Percentiles rank a stretch among this genome's conserved stretches.
Conservation (phyloP, 2,329 filamentous ascomycete genomes). For the Decorospora gaudefroyi region DNA sequence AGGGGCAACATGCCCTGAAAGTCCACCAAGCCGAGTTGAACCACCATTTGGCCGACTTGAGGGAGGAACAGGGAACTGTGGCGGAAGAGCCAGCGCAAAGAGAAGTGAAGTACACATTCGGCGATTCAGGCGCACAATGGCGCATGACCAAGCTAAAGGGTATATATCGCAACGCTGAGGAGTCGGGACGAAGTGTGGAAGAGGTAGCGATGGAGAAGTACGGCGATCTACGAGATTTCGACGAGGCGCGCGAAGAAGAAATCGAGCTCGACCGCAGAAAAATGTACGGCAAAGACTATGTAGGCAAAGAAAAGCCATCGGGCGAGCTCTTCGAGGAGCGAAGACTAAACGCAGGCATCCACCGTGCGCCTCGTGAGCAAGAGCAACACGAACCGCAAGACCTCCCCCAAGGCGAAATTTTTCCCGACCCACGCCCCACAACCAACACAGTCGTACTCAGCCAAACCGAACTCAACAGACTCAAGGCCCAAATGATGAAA, state of each 20-base stretch:
- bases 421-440: conserved; percentile 60
- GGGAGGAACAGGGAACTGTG: conserved; percentile 20
- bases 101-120: conserved; percentile 80
- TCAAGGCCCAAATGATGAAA: conserved; percentile 95
- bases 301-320: conserved; percentile 81
- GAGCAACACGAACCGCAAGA: conserved; percentile 37
- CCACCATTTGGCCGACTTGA: conserved; percentile 65
- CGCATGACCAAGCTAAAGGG: conserved; percentile 92
- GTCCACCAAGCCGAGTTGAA: conserved; percentile 85
- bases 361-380: conserved; percentile 37
- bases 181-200: conserved; percentile 72
- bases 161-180: conserved; percentile 78
- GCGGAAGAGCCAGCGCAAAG: conserved; percentile 59
- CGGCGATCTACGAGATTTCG: conserved; percentile 80
- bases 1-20: conserved; percentile 66
- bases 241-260: conserved; percentile 90
- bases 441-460: conserved; percentile 63
- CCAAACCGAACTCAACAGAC: conserved; percentile 79
- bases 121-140: conserved; percentile 89
- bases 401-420: conserved; percentile 59
- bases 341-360: conserved; percentile 62
- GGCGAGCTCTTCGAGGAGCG: conserved; percentile 85
- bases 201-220: conserved; percentile 83
- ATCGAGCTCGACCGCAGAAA: conserved; percentile 83
- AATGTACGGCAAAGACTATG: conserved; percentile 82